Percentiles rank a stretch among this genome's conserved stretches.
These are phyloP conservation scores for Phytophthora aleatoria DNA, from an alignment of 352 stramenopile genomes.

Conservation along the genomic window DNA sequence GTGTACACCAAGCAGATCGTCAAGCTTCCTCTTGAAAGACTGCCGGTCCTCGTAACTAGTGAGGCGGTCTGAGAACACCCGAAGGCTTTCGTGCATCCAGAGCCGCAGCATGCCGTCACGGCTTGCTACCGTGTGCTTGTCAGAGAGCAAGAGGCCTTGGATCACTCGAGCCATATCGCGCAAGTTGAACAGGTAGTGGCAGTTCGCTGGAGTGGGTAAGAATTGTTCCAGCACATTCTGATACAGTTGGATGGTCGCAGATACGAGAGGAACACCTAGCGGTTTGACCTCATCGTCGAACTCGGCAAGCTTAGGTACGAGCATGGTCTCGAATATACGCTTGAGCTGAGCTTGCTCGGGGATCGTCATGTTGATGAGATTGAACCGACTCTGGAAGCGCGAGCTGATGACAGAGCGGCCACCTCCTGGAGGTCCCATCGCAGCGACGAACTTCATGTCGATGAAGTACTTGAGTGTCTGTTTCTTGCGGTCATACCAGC, in stretches of 20 bases:
- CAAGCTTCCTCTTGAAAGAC: slow-evolving; percentile 89
- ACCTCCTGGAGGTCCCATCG: slow-evolving; percentile 88
- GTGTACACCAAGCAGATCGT: slow-evolving; percentile 73
- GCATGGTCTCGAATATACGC: slow-evolving; percentile 90
- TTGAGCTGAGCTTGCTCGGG: slow-evolving; percentile 82
- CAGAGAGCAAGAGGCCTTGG: slow-evolving; percentile 77
- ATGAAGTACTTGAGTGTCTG: slow-evolving; percentile 91
- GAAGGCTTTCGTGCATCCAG: slow-evolving; percentile 91
- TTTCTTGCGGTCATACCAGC: slow-evolving; percentile 93
- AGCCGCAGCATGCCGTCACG: slow-evolving; percentile 78
- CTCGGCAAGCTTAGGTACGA: slow-evolving; percentile 82
- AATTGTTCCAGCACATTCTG: slow-evolving; percentile 85
- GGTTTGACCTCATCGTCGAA: slow-evolving; percentile 92
- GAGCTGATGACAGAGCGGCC: slow-evolving; percentile 89
- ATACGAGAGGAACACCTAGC: slow-evolving; percentile 66
- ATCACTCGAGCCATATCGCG: slow-evolving; percentile 91
- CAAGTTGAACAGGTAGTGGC: slow-evolving; percentile 91
- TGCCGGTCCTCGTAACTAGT: slow-evolving; percentile 88
- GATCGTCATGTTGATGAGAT: slow-evolving; percentile 92
- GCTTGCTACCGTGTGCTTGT: slow-evolving; percentile 77
- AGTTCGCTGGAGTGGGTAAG: slow-evolving; percentile 89
- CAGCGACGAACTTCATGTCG: slow-evolving; percentile 90
- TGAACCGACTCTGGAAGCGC: slow-evolving; percentile 92
- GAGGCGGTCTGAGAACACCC: slow-evolving; percentile 92
- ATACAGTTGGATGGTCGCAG: slow-evolving; percentile 89